A percentile compares a stretch with the other conserved stretches of the same genome.
Conservation (phyloP, 2,329 filamentous ascomycete species). For the Monosporascus sp. region DNA sequence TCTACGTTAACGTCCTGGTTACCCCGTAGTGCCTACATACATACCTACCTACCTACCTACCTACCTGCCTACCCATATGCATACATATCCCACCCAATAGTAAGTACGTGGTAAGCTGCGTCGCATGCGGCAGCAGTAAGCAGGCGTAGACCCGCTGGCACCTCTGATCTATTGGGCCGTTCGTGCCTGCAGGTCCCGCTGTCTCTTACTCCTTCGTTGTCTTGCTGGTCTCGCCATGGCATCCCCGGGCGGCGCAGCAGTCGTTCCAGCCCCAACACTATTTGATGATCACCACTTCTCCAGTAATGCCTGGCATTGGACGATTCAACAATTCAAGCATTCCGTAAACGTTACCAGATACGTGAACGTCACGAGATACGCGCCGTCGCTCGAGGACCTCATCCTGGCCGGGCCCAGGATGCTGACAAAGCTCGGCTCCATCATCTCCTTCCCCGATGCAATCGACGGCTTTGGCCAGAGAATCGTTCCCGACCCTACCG, state of each 20-base stretch:
- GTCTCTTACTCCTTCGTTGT: not conserved
- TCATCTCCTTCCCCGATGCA: constrained; percentile 54
- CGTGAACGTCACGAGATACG: constrained; percentile 53
- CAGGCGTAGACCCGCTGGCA: not conserved
- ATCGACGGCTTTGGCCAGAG: constrained; percentile 57
- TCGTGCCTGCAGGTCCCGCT: not conserved
- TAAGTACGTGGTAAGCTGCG: not conserved
- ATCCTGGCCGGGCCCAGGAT: constrained; percentile 66
- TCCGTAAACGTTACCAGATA: constrained; percentile 53
- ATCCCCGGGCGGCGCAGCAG: constrained; percentile 20
- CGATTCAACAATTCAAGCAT: constrained; percentile 35
- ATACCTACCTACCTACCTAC: not conserved
- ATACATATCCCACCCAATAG: not conserved
- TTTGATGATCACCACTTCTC: constrained; percentile 31
- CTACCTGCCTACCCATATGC: not conserved
- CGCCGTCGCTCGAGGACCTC: constrained; percentile 63
- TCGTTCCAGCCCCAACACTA: constrained; percentile 21
- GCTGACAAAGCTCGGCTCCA: constrained; percentile 56
- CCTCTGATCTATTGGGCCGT: not conserved
- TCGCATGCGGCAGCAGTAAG: too few relatives aligned
- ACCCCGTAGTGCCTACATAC: not conserved
- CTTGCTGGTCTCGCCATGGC: constrained; percentile 16
- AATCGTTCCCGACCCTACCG: constrained; percentile 27
- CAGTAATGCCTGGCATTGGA: constrained; percentile 47
- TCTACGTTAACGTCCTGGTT: not conserved